Evolutionary conservation across 805 yeast species (phyloP).

Genomic region (Ogataea ramenticola): DNA sequence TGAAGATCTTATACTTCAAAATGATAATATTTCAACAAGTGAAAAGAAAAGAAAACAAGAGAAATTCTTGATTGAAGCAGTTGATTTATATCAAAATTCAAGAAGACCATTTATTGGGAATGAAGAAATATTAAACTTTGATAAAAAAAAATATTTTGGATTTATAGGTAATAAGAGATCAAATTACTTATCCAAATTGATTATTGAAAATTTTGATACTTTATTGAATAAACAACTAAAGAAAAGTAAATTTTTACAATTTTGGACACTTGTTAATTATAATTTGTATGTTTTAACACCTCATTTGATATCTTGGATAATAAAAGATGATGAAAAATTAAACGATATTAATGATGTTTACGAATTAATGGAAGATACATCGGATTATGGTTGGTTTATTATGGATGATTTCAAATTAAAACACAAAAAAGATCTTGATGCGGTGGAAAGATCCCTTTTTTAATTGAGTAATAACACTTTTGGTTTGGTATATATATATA

Average conservation of each 20-base stretch:
- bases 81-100: conserved; percentile 30
- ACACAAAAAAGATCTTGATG: neutral
- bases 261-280: conserved; percentile 57
- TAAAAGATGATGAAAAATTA: conserved; percentile 36
- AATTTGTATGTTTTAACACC: conserved; percentile 54
- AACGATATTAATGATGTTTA: conserved; percentile 36
- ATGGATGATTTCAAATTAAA: conserved; percentile 18
- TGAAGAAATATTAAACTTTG: conserved; percentile 37
- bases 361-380: conserved; percentile 37
- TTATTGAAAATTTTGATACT: conserved; percentile 26
- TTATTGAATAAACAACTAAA: conserved; percentile 22
- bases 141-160: conserved; percentile 48
- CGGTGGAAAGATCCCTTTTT: neutral
- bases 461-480: too few species aligned
- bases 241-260: conserved; percentile 40
- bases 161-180: conserved; percentile 57
- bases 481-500: too few species aligned
- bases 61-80: conserved; percentile 40
- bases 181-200: conserved; percentile 36
- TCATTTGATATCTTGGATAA: conserved; percentile 47
- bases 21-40: neutral
- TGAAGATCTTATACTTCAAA: conserved; percentile 3
- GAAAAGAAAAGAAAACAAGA: neutral
- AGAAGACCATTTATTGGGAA: conserved; percentile 36
- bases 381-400: conserved; percentile 28